Base-by-base conservation (phyloP, 164 flowering plant genomes). In the Vitis riparia region DNA sequence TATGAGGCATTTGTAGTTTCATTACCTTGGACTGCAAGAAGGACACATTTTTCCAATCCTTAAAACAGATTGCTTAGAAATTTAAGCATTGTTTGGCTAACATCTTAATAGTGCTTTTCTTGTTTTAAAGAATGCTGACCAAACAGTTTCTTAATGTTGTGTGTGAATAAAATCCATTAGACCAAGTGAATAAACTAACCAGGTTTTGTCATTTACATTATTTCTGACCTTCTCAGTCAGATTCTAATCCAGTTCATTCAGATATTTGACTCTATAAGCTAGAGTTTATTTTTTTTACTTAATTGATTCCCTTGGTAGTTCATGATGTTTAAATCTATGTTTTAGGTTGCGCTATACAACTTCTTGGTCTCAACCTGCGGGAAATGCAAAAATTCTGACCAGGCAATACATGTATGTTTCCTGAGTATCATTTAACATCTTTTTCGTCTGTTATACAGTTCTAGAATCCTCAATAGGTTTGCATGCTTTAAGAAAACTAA, bases 361-460 rank as follows among this genome's bases (percentile, higher is more conserved):
- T 88, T 84, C 76, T 76, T 95, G 80, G 93, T 95, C 68, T 90
- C 99, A 63, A 80, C 87, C 5, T 91, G 97, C 78, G 99, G 94
- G 61, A 93, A 90, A 78, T 86, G 94, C 78, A 85, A 82, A 78
- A 77, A 79, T 63, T 83, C 94, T 62, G 84, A 89, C 51, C 84
- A 71, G 67, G 99, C 99, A 50, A 70, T 87, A 67, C 82, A 67
- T 61, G 98, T 95, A 83, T 73, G 78, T 62, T 71, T 19, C 53
- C 32, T 57, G 13, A 11, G 49, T 52, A 9, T 56, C 30, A 16
- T 12, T 49, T 4, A 2, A 32, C 10, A 32, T 9, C 6, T 71
- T 68, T 8, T 32, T 47, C 37, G 8, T 10, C 1, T 37, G 8
- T 59, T 57, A n/a, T 47, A 13, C n/a, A 6, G 15, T 32, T 13